Evolutionary conservation across 1,284 basidiomycete genomes (phyloP), one percentile per base, ranked within the genome.

Genomic region (Ganoderma multipileum): DNA sequence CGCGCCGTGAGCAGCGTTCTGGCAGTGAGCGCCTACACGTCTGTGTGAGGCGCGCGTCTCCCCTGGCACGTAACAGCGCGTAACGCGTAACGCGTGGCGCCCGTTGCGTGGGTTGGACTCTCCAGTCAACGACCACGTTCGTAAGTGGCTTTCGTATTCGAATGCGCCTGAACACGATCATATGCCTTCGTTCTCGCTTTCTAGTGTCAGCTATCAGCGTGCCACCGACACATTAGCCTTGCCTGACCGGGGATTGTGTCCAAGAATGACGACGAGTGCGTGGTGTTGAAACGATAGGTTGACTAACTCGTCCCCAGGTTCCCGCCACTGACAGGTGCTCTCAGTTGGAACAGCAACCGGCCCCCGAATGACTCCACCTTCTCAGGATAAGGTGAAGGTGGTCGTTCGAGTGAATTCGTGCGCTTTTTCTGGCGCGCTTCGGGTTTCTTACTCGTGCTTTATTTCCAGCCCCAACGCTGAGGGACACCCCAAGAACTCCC

Each of bases 31-130:
- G 47, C 12, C 47, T 52, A 5, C 8, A 33, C 33, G 33, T 33
- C 33, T 8, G 33, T 33, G 33, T 8, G 11, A 26, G 23, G 47
- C 23, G 47, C 47, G 41, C 3, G 16, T 42, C 4, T 3, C 41
- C 16, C 12, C 12, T 52, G 47, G 23, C 47, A 14, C 47, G 47
- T 52, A 52, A 39, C 23, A 52, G 47, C 4, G 23, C 47, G 47
- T 52, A 52, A 26, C 47, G 47, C 47, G 47, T 52, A 52, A 52
- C 47, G 47, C 47, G 47, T 52, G 47, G 23, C 47, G 47, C 58
- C 23, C 28, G 52, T 55, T 12, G 14, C 28, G 52, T 16, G 52
- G 14, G 38, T 23, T 23, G 55, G 33, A 9, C 55, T 33, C 16
- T 26, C 23, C 23, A 14, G 23, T 26, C 47, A 52, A 52, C 47